Evolutionary conservation across 257 asterid genomes (phyloP), one percentile per base, ranked within the genome.

Genomic region (Oldenlandia corymbosa): DNA sequence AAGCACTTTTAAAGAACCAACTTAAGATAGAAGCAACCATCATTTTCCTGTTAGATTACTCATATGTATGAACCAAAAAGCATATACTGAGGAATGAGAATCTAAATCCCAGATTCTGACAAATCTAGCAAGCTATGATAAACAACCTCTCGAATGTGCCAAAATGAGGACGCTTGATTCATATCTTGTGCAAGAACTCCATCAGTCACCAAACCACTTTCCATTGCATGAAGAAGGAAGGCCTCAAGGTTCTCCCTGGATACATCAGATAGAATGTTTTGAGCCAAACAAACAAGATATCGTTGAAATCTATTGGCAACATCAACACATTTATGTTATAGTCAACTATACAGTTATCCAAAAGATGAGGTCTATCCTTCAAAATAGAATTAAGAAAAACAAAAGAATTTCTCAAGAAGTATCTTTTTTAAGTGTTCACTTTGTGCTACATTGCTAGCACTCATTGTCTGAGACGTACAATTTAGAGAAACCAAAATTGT

Each of bases 121-220:
- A 51, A 37, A 28, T 43, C 24, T 20, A 41, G 65, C 63, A 74
- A 72, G 71, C 50, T 53, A 49, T 16, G 39, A 31, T 41, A 68
- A 55, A 64, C 58, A 73, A 92, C 98, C 99, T 92, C 99, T 10
- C 97, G 97, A 62, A 92, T 87, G 68, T 74, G 84, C 99, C 99
- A 92, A 82, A 90, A 89, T 26, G 97, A 85, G 69, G 94, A 89
- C 70, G 89, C 88, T 76, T 92, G 99, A 77, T 90, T 89, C 55
- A 92, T 82, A 73, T 92, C 99, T 82, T 92, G 99, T 27, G 99
- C 97, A 72, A 92, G 74, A 79, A 75, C 97, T 73, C 99, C 99
- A 83, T 92, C 96, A 49, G 83, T 77, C 74, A 92, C 64, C 82
- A 92, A 59, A 62, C 89, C 97, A 81, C 76, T 84, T 81, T 89